Evolutionary conservation across 2,329 filamentous ascomycete species (phyloP), one percentile per base, ranked within the genome.

Genomic region (Alternaria metachromatica): DNA sequence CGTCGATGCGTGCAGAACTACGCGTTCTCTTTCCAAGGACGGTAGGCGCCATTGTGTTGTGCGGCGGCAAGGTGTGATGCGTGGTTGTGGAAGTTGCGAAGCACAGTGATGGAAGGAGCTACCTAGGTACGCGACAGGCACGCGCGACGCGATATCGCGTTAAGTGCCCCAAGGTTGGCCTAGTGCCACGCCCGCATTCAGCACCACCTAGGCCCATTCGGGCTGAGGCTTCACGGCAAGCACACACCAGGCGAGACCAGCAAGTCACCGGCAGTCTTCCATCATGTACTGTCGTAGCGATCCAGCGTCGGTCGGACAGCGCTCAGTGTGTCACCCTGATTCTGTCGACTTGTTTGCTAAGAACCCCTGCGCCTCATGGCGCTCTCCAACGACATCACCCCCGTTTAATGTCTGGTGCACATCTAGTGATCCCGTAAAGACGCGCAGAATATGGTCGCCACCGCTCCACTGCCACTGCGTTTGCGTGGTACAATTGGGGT

Each of bases 1-100:
- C 68, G 55, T 71, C 67, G 66, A 60, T 63, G 43, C 44, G 65
- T 23, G 73, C 67, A 46, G 77, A 72, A 63, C 74, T 78, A 66
- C 78, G 77, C 57, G 74, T 79, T 66, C 78, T 75, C 76, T 80
- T 80, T 68, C 78, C 78, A 41, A 80, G 77, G 55, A 80, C 71
- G 37, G 78, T 74, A 44, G 74, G 65, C 62, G 74, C 61, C 78
- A 80, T 80, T 2, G 48, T 69, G 66, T 41, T 41, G 60, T 55
- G 63, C 56, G 50, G 60, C 60, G 61, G 60, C 69, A 61, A 70
- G 71, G 64, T 65, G 69, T 66, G 64, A 62, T 70, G 63, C 66
- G 68, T 60, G 66, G 55, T 60, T 15, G 61, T 58, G 67, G 67
- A 67, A 72, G 70, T 64, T 61, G 67, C 55, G 61, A 64, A 55